Base-by-base conservation (phyloP, 2,329 filamentous ascomycete species). In the Magnaporthales sp. region DNA sequence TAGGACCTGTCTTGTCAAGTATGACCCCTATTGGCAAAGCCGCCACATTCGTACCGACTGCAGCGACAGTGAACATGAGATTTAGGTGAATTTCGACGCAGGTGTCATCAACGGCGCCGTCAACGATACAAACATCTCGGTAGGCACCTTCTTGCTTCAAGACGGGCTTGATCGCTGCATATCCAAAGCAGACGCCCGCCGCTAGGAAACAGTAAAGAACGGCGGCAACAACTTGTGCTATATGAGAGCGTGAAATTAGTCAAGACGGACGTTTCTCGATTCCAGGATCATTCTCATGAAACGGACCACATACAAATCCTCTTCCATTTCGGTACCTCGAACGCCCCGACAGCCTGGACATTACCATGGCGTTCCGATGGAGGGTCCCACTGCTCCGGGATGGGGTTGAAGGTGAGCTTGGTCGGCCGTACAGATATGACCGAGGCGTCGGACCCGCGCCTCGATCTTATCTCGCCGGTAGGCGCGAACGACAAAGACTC, bases 51-150 rank as follows among this genome's bases (percentile, higher is more conserved):
- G 93, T 96, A 7, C 86, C 90, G 10, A 96, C 92, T 15, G 92
- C 93, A 13, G 93, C 93, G 56, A 93, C 85, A 6, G 92, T 96
- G 81, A 97, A 97, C 91, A 96, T 96, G 70, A 97, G 80, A 75
- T 97, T 97, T 67, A 97, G 83, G 68, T 83, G 83, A 66, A 88
- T 85, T 72, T 86, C 85, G 67, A 81, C 78, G 74, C 77, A 85
- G n/a, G 75, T 79, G 30, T 81, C 72, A 19, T 72, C 72, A n/a
- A 73, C 74, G 58, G 74, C 69, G 46, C n/a, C 54, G 19, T 30
- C 54, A 22, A 64, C 61, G 10, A 66, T 64, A 73, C 91, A 95
- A 38, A 82, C 77, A 64, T 91, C 82, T 56, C 81, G 81, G 75
- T 93, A 94, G 10, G 91, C 89, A 2, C 88, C 88, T 74, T 93